Conservation (phyloP, 1,139 yeast genomes). For the Suhomyces atakaporum region DNA sequence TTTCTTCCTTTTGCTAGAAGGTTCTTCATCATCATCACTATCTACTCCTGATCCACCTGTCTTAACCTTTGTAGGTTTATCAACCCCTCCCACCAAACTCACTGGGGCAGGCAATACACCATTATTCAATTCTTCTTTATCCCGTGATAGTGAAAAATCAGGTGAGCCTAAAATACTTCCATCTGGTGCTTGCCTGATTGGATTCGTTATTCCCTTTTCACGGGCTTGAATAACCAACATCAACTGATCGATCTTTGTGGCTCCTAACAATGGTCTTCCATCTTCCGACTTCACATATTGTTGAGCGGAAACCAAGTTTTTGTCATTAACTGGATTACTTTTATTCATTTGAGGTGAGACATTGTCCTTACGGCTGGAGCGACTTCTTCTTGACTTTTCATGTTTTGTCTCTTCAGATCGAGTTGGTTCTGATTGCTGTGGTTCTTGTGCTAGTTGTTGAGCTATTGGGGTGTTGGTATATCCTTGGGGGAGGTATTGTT, state of each 20-base stretch:
- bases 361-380: slow-evolving; percentile 1
- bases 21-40: slow-evolving; percentile 23
- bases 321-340: slow-evolving; percentile 2
- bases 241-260: slow-evolving; percentile 84
- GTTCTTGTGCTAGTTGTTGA: slow-evolving; percentile 9
- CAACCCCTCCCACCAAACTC: slow-evolving; percentile 81
- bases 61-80: slow-evolving; percentile 52
- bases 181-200: slow-evolving; percentile 63
- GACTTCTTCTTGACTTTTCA: slow-evolving; percentile 1
- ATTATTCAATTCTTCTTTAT: slow-evolving; percentile 25
- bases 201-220: slow-evolving; percentile 66
- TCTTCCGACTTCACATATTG: slow-evolving; percentile 53
- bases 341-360: slow-evolving; percentile 1
- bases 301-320: slow-evolving; percentile 45
- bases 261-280: slow-evolving; percentile 73
- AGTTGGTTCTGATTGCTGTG: slow-evolving; percentile 7
- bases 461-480: slow-evolving; percentile 10
- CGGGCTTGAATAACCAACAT: slow-evolving; percentile 90
- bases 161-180: slow-evolving; percentile 51
- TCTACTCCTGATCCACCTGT: slow-evolving; percentile 10
- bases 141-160: slow-evolving; percentile 17
- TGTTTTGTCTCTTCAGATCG: slow-evolving; percentile 1
- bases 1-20: slow-evolving; percentile 32
- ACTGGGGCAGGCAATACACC: slow-evolving; percentile 59
- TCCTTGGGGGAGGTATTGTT: slow-evolving; percentile 17